Percentiles rank a stretch among this genome's conserved stretches.
phyloP scores from a whole-genome alignment of 352 stramenopile genomes.

The Paralagenidium karlingii region DNA sequence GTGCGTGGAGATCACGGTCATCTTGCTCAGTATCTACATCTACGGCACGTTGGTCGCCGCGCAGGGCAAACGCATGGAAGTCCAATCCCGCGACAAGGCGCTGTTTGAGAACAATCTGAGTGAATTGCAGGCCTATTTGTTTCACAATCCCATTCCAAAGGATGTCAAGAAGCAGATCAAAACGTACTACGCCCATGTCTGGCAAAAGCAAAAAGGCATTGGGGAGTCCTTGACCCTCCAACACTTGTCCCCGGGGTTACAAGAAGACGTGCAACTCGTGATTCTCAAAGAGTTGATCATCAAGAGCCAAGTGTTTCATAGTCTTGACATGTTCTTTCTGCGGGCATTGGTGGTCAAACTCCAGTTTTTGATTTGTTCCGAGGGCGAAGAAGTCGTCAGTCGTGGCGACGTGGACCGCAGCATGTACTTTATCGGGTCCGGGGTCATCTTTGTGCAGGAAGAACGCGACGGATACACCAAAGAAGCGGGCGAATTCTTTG shows the following conservation, averaged over 20 bases:
- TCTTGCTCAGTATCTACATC: conserved; percentile 57
- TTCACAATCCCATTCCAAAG: conserved; percentile 56
- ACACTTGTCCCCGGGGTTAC: conserved; percentile 27
- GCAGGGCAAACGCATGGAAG: conserved; percentile 34
- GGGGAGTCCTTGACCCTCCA: conserved; percentile 34
- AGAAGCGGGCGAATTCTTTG: conserved; percentile 46
- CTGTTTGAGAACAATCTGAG: conserved; percentile 49
- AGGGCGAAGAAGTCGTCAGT: conserved; percentile 57
- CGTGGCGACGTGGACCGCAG: conserved; percentile 55
- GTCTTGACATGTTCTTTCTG: conserved; percentile 43
- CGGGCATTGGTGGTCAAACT: conserved; percentile 36
- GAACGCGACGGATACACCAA: conserved; percentile 26
- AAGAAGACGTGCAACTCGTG: conserved; percentile 45
- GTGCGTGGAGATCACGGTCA: conserved; percentile 37
- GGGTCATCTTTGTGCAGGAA: conserved; percentile 40
- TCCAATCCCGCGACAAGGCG: conserved; percentile 25
- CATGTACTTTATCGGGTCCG: conserved; percentile 69
- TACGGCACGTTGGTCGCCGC: conserved; percentile 49
- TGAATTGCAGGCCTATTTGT: conserved; percentile 55
- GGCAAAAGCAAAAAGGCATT: conserved; percentile 31
- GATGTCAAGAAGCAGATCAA: conserved; percentile 55
- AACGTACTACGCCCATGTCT: conserved; percentile 54
- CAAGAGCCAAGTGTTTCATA: conserved; percentile 31
- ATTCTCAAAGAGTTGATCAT: conserved; percentile 35
- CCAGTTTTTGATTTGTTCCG: conserved; percentile 47